Conservation (phyloP, 208 protist species). For the Angomonas ambiguus region DNA sequence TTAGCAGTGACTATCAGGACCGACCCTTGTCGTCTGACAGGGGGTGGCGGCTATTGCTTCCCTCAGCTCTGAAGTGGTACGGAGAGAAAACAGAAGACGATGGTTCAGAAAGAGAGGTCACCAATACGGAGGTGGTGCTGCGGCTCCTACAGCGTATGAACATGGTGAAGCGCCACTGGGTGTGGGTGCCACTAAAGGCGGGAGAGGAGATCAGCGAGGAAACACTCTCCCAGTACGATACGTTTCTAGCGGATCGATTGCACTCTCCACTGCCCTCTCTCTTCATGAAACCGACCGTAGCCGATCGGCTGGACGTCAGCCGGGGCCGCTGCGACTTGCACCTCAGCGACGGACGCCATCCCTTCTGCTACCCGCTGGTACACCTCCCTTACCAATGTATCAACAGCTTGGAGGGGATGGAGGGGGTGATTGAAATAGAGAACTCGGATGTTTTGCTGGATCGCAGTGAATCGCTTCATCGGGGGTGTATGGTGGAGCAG, state of each 20-base stretch:
- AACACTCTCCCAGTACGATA: background rate
- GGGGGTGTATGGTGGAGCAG: background rate
- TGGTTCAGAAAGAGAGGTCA: slow-evolving; percentile 12
- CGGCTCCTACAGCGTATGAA: slow-evolving; percentile 67
- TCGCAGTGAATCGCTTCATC: background rate
- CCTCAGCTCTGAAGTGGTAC: background rate
- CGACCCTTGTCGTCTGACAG: too few species aligned
- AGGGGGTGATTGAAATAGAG: too few species aligned
- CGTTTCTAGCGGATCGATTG: background rate
- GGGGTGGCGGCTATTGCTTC: too few species aligned
- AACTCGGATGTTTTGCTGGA: background rate
- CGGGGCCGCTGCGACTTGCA: too few species aligned
- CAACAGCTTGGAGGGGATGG: too few species aligned
- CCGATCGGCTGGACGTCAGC: too few species aligned
- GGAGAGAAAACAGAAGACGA: background rate
- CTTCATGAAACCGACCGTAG: too few species aligned
- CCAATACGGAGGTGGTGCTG: slow-evolving; percentile 52
- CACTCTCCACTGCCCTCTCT: slow-evolving; percentile 1
- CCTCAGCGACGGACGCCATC: too few species aligned
- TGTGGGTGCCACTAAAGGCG: slow-evolving; percentile 30
- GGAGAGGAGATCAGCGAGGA: background rate
- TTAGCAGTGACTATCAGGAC: too few species aligned
- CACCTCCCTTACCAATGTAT: too few species aligned
- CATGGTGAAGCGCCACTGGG: slow-evolving; percentile 37
- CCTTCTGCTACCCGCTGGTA: too few species aligned